These are phyloP conservation scores for Vanilla planifolia DNA, from an alignment of 106 monocot genomes.

Conservation along the genomic window DNA sequence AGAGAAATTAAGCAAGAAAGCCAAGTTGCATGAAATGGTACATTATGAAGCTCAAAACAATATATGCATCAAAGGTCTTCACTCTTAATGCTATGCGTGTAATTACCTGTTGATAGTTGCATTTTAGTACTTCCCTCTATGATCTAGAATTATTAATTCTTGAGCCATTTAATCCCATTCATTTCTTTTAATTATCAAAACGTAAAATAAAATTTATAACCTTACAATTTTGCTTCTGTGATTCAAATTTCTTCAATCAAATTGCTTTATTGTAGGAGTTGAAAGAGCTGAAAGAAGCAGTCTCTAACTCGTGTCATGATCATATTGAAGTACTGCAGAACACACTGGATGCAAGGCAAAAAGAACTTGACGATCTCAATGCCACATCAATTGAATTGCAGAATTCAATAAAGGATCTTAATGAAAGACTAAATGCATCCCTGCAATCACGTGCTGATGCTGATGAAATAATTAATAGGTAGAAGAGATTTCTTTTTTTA, in stretches of 20 bases:
- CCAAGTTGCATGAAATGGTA: too few species aligned
- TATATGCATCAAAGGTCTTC: too few species aligned
- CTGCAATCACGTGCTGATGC: slow-evolving; percentile 85
- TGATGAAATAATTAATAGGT: slow-evolving; percentile 91
- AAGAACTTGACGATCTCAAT: slow-evolving; percentile 43
- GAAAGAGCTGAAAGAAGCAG: slow-evolving; percentile 63
- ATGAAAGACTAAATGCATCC: slow-evolving; percentile 69
- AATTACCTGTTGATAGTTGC: too few species aligned
- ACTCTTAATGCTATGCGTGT: too few species aligned
- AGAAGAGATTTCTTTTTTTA: slow-evolving; percentile 5
- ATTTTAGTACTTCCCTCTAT: too few species aligned
- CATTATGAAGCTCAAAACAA: too few species aligned
- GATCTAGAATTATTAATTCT: too few species aligned
- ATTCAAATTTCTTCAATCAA: slow-evolving; percentile 2
- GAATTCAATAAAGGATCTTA: slow-evolving; percentile 67
- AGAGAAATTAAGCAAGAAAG: too few species aligned
- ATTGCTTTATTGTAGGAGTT: slow-evolving; percentile 43
- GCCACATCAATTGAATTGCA: slow-evolving; percentile 28
- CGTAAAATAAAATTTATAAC: not conserved
- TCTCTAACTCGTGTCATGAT: slow-evolving; percentile 54
- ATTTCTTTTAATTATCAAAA: too few species aligned
- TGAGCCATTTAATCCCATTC: too few species aligned
- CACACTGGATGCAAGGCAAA: slow-evolving; percentile 45
- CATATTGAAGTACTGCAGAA: slow-evolving; percentile 60
- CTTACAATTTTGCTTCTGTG: not conserved